Evolutionary conservation across 768 basidiomycete genomes (phyloP), one percentile per base, ranked within the genome.

Genomic region (Trametopsis cervina): DNA sequence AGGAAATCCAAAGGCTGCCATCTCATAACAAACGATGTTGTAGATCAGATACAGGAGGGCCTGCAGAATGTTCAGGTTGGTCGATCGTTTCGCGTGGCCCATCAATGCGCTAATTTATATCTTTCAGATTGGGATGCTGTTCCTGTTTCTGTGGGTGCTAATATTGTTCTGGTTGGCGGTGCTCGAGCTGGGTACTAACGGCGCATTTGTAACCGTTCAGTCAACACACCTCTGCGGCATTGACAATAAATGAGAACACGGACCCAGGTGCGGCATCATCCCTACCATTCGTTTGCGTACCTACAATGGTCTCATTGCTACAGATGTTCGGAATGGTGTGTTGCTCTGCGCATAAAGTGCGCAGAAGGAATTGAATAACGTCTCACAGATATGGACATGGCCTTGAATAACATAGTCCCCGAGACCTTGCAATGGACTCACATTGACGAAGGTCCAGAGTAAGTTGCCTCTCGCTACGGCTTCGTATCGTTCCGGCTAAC

Each of bases 361-460:
- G 45, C 24, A 65, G n/a, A 3, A 18, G 20, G 10, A 9, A 25
- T 12, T 26, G 13, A 10, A n/a, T n/a, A n/a, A n/a, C n/a, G n/a
- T n/a, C n/a, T 25, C 13, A 20, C 29, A 33, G 93, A 96, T 61
- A 94, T 96, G 92, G 83, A 89, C 58, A 95, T 94, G 89, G 89
- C 89, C 3, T 69, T 96, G 17, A 93, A 96, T 66, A 75, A 67
- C 24, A 81, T 96, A 50, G 90, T 97, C 0, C 93, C 93, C 0
- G 92, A 96, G 61, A 73, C 62, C 12, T 69, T 94, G 12, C 66
- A 78, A 44, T 95, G 92, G 91, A 69, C 70, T 33, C 93, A 96
- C 63, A 89, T 82, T 0, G 90, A 92, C 60, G 93, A 97, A 71
- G 92, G 91, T 18, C 87, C 83, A 40, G 92, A 95, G 90, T 92